These are phyloP conservation scores for Neofusicoccum kwambonambiense DNA, from an alignment of 2,329 filamentous ascomycete genomes.

Conservation along the genomic window DNA sequence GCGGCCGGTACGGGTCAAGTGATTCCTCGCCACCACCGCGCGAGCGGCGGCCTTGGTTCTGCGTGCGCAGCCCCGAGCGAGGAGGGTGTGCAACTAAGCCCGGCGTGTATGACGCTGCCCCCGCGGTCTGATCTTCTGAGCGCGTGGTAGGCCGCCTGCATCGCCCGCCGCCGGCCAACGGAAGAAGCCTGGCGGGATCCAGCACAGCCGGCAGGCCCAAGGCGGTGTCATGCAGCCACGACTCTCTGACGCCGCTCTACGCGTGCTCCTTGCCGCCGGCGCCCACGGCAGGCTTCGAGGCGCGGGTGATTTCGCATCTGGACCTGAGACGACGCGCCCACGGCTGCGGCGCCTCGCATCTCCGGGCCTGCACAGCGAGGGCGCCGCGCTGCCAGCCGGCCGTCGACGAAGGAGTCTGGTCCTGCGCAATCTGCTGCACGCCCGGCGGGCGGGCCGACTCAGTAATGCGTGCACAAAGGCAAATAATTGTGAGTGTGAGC, in stretches of 20 bases:
- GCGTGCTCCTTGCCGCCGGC: background rate
- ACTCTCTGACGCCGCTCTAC: background rate
- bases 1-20: background rate
- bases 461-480: constrained; percentile 16
- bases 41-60: background rate
- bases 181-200: background rate
- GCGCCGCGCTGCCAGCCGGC: background rate
- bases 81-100: background rate
- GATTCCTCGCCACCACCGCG: background rate
- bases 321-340: background rate
- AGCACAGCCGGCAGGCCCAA: background rate
- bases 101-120: background rate
- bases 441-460: constrained; percentile 2
- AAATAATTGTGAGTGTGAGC: background rate
- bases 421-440: too few species aligned
- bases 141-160: background rate
- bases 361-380: background rate
- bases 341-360: too few species aligned
- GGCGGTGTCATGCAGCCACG: constrained; percentile 1
- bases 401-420: too few species aligned
- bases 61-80: background rate
- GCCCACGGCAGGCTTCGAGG: background rate
- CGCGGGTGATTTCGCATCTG: background rate
- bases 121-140: background rate
- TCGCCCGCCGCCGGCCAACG: background rate